Conservation (phyloP, 768 basidiomycete genomes). For the Amanita thiersii region DNA sequence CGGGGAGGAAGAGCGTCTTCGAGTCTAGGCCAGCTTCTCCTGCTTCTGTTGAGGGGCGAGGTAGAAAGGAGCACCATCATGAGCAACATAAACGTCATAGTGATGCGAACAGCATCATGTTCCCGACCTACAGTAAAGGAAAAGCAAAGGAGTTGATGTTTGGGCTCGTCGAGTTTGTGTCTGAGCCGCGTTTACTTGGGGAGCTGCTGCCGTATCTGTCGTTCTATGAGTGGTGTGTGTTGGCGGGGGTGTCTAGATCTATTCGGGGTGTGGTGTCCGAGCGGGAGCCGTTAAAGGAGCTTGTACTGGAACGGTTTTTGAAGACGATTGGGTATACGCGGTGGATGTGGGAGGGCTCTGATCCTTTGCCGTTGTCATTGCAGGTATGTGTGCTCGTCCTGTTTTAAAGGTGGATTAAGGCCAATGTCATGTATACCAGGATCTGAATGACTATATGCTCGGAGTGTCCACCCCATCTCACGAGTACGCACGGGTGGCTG, state of each 20-base stretch:
- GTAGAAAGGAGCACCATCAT: conserved; percentile 11
- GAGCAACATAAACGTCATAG: background rate
- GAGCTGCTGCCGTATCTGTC: conserved; percentile 50
- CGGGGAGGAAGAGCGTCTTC: conserved; percentile 7
- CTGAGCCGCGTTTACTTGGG: conserved; percentile 42
- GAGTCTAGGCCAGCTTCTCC: conserved; percentile 13
- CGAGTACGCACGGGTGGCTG: conserved; percentile 57
- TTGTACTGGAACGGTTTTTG: conserved; percentile 61
- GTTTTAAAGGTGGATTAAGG: background rate
- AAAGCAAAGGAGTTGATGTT: conserved; percentile 21
- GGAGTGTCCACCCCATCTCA: conserved; percentile 72
- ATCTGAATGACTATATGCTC: conserved; percentile 73
- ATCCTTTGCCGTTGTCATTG: conserved; percentile 56
- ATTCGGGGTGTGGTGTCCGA: conserved; percentile 43
- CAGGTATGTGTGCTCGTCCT: conserved; percentile 33
- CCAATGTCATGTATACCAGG: conserved; percentile 31
- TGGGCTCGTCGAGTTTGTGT: conserved; percentile 49
- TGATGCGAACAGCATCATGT: conserved; percentile 2
- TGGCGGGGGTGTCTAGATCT: conserved; percentile 50
- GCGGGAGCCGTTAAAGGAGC: conserved; percentile 46
- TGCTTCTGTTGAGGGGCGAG: conserved; percentile 16
- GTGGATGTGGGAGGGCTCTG: conserved; percentile 54
- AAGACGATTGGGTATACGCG: conserved; percentile 62
- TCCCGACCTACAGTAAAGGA: conserved; percentile 1
- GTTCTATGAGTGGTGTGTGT: conserved; percentile 66